These are phyloP conservation scores for Vitis hybrid DNA, from an alignment of 177 flowering plant genomes.

Conservation along the genomic window DNA sequence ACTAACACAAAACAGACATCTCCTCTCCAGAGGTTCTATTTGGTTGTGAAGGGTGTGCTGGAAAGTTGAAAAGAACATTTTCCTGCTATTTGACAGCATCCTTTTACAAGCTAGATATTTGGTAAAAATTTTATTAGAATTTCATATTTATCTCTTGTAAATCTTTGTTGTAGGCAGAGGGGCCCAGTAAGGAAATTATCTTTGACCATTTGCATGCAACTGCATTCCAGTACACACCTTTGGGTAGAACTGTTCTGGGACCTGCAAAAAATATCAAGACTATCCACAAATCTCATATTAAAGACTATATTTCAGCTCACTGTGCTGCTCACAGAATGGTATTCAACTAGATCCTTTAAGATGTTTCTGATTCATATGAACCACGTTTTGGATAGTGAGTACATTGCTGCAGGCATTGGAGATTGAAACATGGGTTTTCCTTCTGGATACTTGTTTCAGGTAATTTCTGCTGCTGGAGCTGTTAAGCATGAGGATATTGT, in stretches of 20 bases:
- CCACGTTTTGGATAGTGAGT: too few relatives aligned
- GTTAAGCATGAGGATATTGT: slow-evolving; percentile 93
- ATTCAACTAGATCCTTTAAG: background rate
- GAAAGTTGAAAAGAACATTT: too few relatives aligned
- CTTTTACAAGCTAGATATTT: too few relatives aligned
- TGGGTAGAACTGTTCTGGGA: slow-evolving; percentile 92
- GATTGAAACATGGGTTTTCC: background rate
- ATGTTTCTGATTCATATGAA: too few relatives aligned
- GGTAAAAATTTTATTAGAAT: too few relatives aligned
- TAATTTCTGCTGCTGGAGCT: slow-evolving; percentile 88
- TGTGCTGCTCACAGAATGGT: slow-evolving; percentile 89
- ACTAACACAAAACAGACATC: too few relatives aligned
- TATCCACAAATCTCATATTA: slow-evolving; percentile 62
- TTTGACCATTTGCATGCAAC: slow-evolving; percentile 98
- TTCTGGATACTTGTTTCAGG: slow-evolving; percentile 32
- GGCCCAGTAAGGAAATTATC: slow-evolving; percentile 81
- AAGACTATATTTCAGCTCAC: slow-evolving; percentile 75
- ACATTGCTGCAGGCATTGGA: background rate
- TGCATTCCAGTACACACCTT: slow-evolving; percentile 88
- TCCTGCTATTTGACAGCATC: too few relatives aligned
- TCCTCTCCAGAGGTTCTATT: too few relatives aligned
- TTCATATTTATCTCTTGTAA: too few relatives aligned
- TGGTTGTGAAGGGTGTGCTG: too few relatives aligned
- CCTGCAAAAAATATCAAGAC: slow-evolving; percentile 75
- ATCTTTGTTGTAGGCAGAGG: slow-evolving; percentile 62